These are phyloP conservation scores for Pleurotus platypus DNA, from an alignment of 768 basidiomycete genomes.

Conservation along the genomic window DNA sequence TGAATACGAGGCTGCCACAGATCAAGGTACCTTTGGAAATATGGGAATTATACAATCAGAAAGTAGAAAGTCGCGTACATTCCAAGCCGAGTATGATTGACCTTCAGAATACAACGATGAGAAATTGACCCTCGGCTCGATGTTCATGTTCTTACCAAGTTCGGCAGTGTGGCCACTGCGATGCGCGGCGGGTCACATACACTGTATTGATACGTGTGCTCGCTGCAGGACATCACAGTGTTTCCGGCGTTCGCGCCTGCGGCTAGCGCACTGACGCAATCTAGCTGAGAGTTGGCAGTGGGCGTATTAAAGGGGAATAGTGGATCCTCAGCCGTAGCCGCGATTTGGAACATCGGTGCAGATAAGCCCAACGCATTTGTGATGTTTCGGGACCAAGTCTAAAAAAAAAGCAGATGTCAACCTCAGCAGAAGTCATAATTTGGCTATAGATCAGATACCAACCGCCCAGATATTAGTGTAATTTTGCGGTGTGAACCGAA, in stretches of 20 bases:
- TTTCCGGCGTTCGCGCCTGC: constrained; percentile 38
- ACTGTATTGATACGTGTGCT: constrained; percentile 54
- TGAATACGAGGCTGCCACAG: constrained; percentile 52
- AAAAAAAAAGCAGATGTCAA: not conserved
- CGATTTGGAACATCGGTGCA: constrained; percentile 44
- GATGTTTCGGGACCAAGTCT: constrained; percentile 51
- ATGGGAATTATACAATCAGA: not conserved
- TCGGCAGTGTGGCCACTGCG: constrained; percentile 44
- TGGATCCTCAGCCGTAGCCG: constrained; percentile 47
- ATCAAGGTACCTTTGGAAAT: constrained; percentile 41
- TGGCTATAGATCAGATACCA: constrained; percentile 7
- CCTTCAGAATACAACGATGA: constrained; percentile 22
- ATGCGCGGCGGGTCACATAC: constrained; percentile 42
- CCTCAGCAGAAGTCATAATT: not conserved
- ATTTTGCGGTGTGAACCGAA: constrained; percentile 35
- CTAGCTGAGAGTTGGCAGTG: constrained; percentile 38
- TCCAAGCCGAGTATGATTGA: constrained; percentile 50
- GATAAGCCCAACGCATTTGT: constrained; percentile 32
- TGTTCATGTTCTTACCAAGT: constrained; percentile 28
- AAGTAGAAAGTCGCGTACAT: constrained; percentile 25
- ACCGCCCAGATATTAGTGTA: constrained; percentile 46
- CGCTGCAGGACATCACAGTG: constrained; percentile 46
- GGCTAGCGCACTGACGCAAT: constrained; percentile 46
- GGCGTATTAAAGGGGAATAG: constrained; percentile 46
- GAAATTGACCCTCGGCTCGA: too few relatives aligned